Base-by-base conservation (phyloP, 1,284 basidiomycete species). In the Trametes versicolor region DNA sequence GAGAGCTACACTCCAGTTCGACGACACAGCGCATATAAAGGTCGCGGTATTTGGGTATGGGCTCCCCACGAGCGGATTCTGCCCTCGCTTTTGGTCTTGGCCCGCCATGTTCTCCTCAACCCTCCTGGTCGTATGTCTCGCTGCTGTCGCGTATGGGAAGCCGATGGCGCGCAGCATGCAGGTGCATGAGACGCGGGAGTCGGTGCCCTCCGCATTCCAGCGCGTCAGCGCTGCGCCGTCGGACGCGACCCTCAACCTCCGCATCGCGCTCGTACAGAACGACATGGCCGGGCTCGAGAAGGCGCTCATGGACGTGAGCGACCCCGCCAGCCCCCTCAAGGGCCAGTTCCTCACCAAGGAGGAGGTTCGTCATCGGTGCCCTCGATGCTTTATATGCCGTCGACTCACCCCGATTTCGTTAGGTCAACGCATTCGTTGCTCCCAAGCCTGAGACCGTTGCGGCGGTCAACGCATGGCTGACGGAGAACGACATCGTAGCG, bases 341-440 rank as follows among this genome's bases (percentile, higher is more conserved):
- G 75, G 77, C 15, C 70, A 77, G 63, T 73, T 76, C 63, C 65
- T 80, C 45, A 73, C 67, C 57, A 76, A 77, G 72, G 74, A 74
- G 43, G 73, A 79, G 73, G 78, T 79, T 62, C 25, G 70, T 27
- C 15, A 10, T 34, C 7, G 10, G 45, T 19, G 9, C 10, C 15
- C n/a, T 29, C 17, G 3, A 19, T 19, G 41, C 19, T n/a, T 17
- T 43, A n/a, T 7, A 8, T n/a, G 8, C 41, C 19, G 17, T 17
- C 41, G 41, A 43, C 41, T 43, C 17, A 43, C 41, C 12, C 37
- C 12, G 10, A 4, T 10, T 17, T 17, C n/a, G 17, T 36, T 36
- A 83, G 79, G 78, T 82, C n/a, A 78, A 80, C 67, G 70, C 72
- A 4, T 81, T 79, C 60, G 78, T 78, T 19, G 72, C 74, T 0